Evolutionary conservation across 495 filamentous ascomycete species (phyloP), one percentile per base, ranked within the genome.

Genomic region (Massariosphaeria phaeospora): DNA sequence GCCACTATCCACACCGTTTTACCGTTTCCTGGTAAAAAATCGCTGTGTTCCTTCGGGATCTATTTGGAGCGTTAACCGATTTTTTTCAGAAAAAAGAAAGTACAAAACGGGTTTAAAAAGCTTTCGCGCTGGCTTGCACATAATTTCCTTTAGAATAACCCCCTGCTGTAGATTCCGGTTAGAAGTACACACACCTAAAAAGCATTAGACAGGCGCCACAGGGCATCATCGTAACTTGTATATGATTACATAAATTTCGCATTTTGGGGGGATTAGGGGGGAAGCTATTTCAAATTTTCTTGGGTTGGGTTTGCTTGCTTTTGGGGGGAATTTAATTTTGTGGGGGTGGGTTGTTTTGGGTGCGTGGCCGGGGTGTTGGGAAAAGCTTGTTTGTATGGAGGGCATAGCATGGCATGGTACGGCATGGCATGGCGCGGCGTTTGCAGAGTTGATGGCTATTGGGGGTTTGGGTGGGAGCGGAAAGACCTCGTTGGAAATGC

Each of bases 271-370:
- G 2, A 10, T 44, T 25, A 21, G 38, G 59, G 54, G 55, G 60
- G 61, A 44, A 48, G 51, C 49, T 56, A 45, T 59, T 63, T 59
- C 55, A 52, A 36, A 55, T 63, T 63, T 59, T 50, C 42, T 50
- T 54, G 27, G 18, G 24, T 12, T 17, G 38, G 38, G 6, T 40
- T 21, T 18, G 15, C n/a, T n/a, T n/a, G n/a, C n/a, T n/a, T n/a
- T n/a, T n/a, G n/a, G n/a, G n/a, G n/a, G n/a, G n/a, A n/a, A n/a
- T n/a, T n/a, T n/a, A n/a, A n/a, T n/a, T n/a, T n/a, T n/a, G n/a
- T n/a, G n/a, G n/a, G n/a, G n/a, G n/a, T n/a, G n/a, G n/a, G n/a
- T n/a, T n/a, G n/a, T n/a, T n/a, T n/a, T n/a, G n/a, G n/a, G n/a
- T n/a, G n/a, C n/a, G n/a, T n/a, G n/a, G n/a, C n/a, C n/a, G n/a